Evolutionary conservation across 1,284 basidiomycete species (phyloP).

Genomic region (Papiliotrema laurentii): DNA sequence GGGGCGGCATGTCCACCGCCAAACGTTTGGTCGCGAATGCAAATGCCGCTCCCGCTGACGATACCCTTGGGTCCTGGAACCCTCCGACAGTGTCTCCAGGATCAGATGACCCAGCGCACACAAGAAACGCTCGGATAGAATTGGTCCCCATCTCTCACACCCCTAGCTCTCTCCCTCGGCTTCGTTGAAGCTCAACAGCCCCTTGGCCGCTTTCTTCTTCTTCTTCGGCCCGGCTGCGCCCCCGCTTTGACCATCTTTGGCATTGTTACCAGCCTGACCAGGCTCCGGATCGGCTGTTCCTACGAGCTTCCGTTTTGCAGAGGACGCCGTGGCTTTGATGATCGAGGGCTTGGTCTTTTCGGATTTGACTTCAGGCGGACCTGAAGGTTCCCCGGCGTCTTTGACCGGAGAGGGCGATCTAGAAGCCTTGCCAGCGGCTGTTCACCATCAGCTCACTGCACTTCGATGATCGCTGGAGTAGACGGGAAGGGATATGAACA

Average conservation of each 20-base stretch:
- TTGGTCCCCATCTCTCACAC: too few species aligned
- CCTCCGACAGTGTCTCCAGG: too few species aligned
- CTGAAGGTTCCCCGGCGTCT: background rate
- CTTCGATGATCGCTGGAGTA: too few species aligned
- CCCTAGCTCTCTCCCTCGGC: constrained; percentile 31
- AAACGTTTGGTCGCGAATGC: too few species aligned
- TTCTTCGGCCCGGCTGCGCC: constrained; percentile 23
- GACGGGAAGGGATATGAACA: too few species aligned
- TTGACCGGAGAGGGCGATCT: constrained; percentile 13
- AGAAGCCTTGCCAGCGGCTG: constrained; percentile 21
- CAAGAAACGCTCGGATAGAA: too few species aligned
- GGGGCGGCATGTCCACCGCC: too few species aligned
- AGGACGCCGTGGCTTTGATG: constrained; percentile 12
- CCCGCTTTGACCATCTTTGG: constrained; percentile 1
- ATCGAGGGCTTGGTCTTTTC: constrained; percentile 11
- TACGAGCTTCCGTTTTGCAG: constrained; percentile 37
- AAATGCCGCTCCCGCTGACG: too few species aligned
- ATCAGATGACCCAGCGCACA: too few species aligned
- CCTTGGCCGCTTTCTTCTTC: constrained; percentile 40
- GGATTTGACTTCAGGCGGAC: background rate
- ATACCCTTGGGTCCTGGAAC: too few species aligned
- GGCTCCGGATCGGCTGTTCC: constrained; percentile 14
- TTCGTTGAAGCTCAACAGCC: constrained; percentile 42
- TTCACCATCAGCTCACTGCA: background rate
- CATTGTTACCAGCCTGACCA: too few species aligned